Percentiles rank a stretch among this genome's conserved stretches.
These are phyloP conservation scores for Pythium rhizo-oryzae DNA, from an alignment of 352 stramenopile genomes.

Conservation along the genomic window DNA sequence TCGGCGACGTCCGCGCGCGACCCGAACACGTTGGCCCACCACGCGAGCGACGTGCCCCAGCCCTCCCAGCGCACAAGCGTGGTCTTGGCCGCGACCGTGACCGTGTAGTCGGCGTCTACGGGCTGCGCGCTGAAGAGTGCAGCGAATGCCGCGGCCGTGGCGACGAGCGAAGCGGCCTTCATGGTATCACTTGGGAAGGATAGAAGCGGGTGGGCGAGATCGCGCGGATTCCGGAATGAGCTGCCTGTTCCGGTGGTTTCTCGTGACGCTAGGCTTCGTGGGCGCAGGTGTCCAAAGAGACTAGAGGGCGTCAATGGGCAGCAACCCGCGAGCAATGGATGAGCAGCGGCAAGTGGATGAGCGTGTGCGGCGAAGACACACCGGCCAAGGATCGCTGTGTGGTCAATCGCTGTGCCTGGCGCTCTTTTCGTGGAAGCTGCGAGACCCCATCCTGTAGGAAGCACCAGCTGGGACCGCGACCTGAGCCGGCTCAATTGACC, in stretches of 20 bases:
- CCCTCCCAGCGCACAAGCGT: slow-evolving; percentile 46
- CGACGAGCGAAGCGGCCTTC: slow-evolving; percentile 18
- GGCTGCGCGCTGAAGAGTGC: not conserved
- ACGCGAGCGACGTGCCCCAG: slow-evolving; percentile 64
- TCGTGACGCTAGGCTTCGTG: too few relatives aligned
- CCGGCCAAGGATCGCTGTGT: too few relatives aligned
- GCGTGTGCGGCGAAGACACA: too few relatives aligned
- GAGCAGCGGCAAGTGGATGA: too few relatives aligned
- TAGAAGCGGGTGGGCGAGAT: not conserved
- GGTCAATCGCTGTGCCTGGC: too few relatives aligned
- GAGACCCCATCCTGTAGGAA: not conserved
- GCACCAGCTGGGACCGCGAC: slow-evolving; percentile 1
- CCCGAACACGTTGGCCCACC: slow-evolving; percentile 67
- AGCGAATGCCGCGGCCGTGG: slow-evolving; percentile 11
- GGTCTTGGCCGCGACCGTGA: slow-evolving; percentile 30
- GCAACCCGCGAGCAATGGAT: too few relatives aligned
- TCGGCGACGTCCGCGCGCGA: slow-evolving; percentile 58
- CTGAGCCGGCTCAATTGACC: slow-evolving; percentile 1
- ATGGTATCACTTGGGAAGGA: not conserved
- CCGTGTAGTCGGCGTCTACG: slow-evolving; percentile 31
- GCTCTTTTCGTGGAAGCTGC: too few relatives aligned
- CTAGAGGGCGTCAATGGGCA: too few relatives aligned
- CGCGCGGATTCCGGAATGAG: slow-evolving; percentile 3
- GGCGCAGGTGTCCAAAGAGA: too few relatives aligned
- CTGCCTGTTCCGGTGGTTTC: too few relatives aligned